Evolutionary conservation across 1,284 basidiomycete genomes (phyloP), one percentile per base, ranked within the genome.

Genomic region (Anthracocystis panici-leucophaei): DNA sequence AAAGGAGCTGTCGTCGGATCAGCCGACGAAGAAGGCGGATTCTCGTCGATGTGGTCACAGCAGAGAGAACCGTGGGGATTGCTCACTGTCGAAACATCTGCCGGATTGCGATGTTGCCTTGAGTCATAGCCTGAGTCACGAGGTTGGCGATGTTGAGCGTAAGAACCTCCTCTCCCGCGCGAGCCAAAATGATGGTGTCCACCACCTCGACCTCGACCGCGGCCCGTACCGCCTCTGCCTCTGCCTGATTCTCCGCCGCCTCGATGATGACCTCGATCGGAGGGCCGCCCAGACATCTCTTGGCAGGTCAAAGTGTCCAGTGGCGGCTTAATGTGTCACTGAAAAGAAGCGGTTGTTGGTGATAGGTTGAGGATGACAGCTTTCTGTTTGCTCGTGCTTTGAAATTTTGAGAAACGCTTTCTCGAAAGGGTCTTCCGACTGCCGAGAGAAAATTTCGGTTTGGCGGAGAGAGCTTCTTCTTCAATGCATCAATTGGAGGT

Each of bases 1-100:
- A 29, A 48, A 7, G 64, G 46, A 4, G 48, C 59, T 18, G 51
- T 53, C 14, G 64, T 25, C n/a, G 64, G 49, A 5, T 60, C 57
- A 11, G 60, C 29, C 27, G 67, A 65, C 0, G 57, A 58, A 4
- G 65, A 64, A n/a, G 63, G 57, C 21, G 66, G 68, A 23, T 62
- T 62, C 8, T 57, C 65, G 53, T 75, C 74, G 7, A 72, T 58
- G 20, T 76, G 54, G 38, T 72, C 69, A 41, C 74, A 76, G 31
- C 45, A 61, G 3, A 76, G 49, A 20, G 69, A 54, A 9, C 73
- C 73, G 12, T 29, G 16, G 11, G 60, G 42, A 10, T 33, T 46
- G 44, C 40, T 49, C 16, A 49, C 11, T 8, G 45, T 41, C 33
- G 54, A 4, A 14, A 44, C 11, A 3, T 40, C 58, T 16, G 51